Evolutionary conservation across 768 basidiomycete species (phyloP).

Genomic region (Boletus coccyginus): DNA sequence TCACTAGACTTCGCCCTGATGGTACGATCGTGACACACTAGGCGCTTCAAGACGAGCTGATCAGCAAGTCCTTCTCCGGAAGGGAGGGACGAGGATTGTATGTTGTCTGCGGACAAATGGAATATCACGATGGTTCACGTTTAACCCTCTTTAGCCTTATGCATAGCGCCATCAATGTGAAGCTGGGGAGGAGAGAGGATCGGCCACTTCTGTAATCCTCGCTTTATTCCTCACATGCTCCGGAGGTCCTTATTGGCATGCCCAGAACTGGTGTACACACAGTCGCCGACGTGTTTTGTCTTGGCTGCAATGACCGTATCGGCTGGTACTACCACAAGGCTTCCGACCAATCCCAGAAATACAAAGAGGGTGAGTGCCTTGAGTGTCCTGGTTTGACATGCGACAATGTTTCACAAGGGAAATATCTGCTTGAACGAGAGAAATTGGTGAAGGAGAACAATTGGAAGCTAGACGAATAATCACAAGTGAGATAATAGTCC

Average conservation of each 20-base stretch:
- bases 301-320: constrained; percentile 73
- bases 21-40: constrained; percentile 22
- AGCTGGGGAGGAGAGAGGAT: constrained; percentile 70
- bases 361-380: constrained; percentile 67
- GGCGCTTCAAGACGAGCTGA: constrained; percentile 81
- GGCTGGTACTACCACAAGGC: constrained; percentile 87
- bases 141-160: constrained; percentile 50
- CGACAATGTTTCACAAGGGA: constrained; percentile 44
- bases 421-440: constrained; percentile 79
- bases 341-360: constrained; percentile 72
- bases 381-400: not conserved
- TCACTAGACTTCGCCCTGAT: not conserved
- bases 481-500: not conserved
- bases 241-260: constrained; percentile 1
- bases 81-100: constrained; percentile 80
- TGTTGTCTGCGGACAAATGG: constrained; percentile 30
- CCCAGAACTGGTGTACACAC: constrained; percentile 75
- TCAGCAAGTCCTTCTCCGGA: constrained; percentile 83
- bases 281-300: constrained; percentile 76
- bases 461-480: constrained; percentile 60
- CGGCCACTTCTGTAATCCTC: constrained; percentile 60
- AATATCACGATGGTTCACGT: not conserved
- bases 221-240: constrained; percentile 2
- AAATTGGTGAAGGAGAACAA: constrained; percentile 79
- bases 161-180: constrained; percentile 75